Evolutionary conservation across 176 grass and related monocot genomes (phyloP).

Genomic region (Avena atlantica): DNA sequence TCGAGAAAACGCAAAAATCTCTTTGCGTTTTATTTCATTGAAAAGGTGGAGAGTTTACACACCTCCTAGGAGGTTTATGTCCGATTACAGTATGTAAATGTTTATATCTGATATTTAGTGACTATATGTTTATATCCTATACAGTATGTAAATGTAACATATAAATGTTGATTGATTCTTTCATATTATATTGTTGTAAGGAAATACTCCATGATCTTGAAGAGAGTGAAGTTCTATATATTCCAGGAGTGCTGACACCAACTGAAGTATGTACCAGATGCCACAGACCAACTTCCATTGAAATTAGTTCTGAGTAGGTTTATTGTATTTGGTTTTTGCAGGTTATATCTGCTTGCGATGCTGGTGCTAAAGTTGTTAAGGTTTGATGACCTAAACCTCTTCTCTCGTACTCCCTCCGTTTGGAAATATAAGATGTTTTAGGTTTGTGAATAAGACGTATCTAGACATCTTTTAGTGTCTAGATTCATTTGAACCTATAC

Average conservation of each 20-base stretch:
- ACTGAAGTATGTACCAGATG: conserved; percentile 72
- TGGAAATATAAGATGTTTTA: too few species aligned
- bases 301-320: conserved; percentile 25
- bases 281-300: conserved; percentile 7
- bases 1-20: too few species aligned
- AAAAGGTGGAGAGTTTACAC: too few species aligned
- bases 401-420: neutral
- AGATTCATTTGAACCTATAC: too few species aligned
- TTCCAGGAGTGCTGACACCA: conserved; percentile 89
- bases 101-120: neutral
- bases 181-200: conserved; percentile 50
- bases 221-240: conserved; percentile 73
- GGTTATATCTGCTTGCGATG: conserved; percentile 78
- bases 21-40: too few species aligned
- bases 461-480: too few species aligned
- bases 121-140: neutral
- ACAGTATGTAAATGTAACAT: neutral
- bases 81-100: too few species aligned
- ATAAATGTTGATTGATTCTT: conserved; percentile 19
- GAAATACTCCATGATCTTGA: conserved; percentile 75
- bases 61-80: too few species aligned
- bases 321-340: conserved; percentile 43
- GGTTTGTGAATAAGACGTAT: too few species aligned
- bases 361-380: conserved; percentile 81
- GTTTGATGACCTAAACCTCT: conserved; percentile 40